These are phyloP conservation scores for Trametes coccinea DNA, from an alignment of 768 basidiomycete species.

Conservation along the genomic window DNA sequence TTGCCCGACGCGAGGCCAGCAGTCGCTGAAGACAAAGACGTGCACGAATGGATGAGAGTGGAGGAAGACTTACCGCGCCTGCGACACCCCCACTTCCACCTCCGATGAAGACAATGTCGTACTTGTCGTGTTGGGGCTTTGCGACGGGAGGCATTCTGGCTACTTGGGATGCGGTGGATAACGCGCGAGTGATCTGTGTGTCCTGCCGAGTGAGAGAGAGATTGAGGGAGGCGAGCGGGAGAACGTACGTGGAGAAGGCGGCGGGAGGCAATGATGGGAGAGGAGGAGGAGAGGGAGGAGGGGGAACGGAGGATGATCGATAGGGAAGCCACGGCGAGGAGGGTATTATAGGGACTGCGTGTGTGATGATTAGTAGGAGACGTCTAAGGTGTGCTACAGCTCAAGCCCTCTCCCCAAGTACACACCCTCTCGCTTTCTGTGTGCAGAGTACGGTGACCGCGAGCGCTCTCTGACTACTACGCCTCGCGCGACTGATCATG, in stretches of 20 bases:
- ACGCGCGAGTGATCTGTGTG: constrained; percentile 13
- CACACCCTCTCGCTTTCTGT: too few species aligned
- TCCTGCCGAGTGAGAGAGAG: background rate
- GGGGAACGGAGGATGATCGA: constrained; percentile 17
- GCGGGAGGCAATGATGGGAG: constrained; percentile 14
- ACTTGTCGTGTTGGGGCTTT: constrained; percentile 62
- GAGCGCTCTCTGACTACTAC: too few species aligned
- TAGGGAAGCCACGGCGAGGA: constrained; percentile 17
- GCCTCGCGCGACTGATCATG: too few species aligned
- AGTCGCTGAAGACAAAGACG: too few species aligned
- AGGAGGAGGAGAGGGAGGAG: constrained; percentile 6
- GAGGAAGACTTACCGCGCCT: constrained; percentile 60
- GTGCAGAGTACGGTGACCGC: too few species aligned
- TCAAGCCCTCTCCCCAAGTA: too few species aligned
- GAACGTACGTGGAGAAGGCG: constrained; percentile 18
- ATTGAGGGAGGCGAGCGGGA: background rate
- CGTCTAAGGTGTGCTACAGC: too few species aligned
- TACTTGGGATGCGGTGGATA: constrained; percentile 25
- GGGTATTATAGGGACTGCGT: constrained; percentile 7
- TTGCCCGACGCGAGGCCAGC: too few species aligned
- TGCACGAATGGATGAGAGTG: background rate
- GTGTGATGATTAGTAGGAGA: background rate
- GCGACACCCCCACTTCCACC: constrained; percentile 94
- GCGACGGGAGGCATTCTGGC: constrained; percentile 73
- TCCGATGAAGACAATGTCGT: constrained; percentile 87